Evolutionary conservation across 1,284 basidiomycete genomes (phyloP).

Genomic region (Neolentinus lepideus): DNA sequence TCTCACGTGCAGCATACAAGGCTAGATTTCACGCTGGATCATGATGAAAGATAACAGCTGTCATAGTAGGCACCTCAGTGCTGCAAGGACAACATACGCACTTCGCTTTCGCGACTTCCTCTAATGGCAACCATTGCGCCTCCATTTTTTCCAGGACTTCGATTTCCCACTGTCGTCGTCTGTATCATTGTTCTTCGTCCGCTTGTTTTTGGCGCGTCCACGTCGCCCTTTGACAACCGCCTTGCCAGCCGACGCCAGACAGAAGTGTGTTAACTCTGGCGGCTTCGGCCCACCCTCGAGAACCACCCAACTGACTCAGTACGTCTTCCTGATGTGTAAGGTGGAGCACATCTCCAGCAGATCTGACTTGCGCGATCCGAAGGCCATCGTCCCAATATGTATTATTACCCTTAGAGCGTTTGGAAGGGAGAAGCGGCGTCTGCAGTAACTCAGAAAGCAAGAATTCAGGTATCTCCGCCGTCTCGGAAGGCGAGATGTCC

Average conservation of each 20-base stretch:
- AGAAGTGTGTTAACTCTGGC: conserved; percentile 16
- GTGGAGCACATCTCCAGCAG: conserved; percentile 67
- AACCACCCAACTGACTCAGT: conserved; percentile 70
- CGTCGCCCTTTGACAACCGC: neutral
- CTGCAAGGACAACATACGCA: conserved; percentile 28
- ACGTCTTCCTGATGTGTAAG: conserved; percentile 88
- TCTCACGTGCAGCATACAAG: no score
- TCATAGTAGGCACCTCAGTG: no score
- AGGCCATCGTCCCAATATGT: conserved; percentile 8
- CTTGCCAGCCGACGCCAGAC: conserved; percentile 4
- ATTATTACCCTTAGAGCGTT: neutral
- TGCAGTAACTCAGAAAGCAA: conserved; percentile 37
- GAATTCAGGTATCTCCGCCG: conserved; percentile 28
- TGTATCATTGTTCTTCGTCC: conserved; percentile 9
- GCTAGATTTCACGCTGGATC: no score
- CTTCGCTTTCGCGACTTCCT: conserved; percentile 56
- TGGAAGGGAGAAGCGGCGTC: conserved; percentile 14
- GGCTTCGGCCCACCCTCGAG: conserved; percentile 40
- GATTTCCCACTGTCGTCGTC: conserved; percentile 9
- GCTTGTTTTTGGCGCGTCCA: conserved; percentile 13
- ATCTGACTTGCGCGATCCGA: conserved; percentile 37
- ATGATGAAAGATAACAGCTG: no score
- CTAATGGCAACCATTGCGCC: conserved; percentile 43
- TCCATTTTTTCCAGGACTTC: conserved; percentile 6
- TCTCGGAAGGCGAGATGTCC: conserved; percentile 24